Evolutionary conservation across 2,329 filamentous ascomycete genomes (phyloP).

Genomic region (Diplodia seriata): DNA sequence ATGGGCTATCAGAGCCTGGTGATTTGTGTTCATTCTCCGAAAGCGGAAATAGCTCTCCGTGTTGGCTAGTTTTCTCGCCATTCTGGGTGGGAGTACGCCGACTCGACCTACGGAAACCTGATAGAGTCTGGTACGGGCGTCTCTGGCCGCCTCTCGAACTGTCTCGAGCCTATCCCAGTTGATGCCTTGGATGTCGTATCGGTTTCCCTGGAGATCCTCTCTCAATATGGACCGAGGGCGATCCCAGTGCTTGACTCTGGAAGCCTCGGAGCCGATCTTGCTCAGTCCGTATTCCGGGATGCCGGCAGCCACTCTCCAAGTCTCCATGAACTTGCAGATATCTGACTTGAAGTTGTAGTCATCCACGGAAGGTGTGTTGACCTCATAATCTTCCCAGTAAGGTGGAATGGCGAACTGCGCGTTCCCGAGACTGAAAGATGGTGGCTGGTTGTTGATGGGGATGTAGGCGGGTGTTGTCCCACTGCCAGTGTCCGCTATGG

Average conservation of each 20-base stretch:
- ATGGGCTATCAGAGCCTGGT: constrained; percentile 61
- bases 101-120: constrained; percentile 9
- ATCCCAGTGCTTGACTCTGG: constrained; percentile 31
- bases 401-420: constrained; percentile 16
- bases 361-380: constrained; percentile 30
- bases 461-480: constrained; percentile 3
- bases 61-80: constrained; percentile 41
- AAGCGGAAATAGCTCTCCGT: constrained; percentile 58
- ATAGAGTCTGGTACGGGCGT: constrained; percentile 22
- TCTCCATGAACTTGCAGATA: constrained; percentile 35
- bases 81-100: not conserved
- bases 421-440: constrained; percentile 27
- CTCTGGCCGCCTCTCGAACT: constrained; percentile 35
- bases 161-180: constrained; percentile 46
- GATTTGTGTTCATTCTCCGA: constrained; percentile 56
- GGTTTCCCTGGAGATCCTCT: constrained; percentile 45
- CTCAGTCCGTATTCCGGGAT: constrained; percentile 18
- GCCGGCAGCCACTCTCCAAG: constrained; percentile 20
- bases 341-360: constrained; percentile 32
- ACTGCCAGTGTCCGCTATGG: constrained; percentile 5
- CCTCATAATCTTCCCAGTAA: constrained; percentile 29
- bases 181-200: constrained; percentile 49
- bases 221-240: constrained; percentile 41
- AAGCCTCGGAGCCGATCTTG: constrained; percentile 24
- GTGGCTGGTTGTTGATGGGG: constrained; percentile 14